Base-by-base conservation (phyloP, 495 filamentous ascomycete species). In the Penicillium roqueforti region DNA sequence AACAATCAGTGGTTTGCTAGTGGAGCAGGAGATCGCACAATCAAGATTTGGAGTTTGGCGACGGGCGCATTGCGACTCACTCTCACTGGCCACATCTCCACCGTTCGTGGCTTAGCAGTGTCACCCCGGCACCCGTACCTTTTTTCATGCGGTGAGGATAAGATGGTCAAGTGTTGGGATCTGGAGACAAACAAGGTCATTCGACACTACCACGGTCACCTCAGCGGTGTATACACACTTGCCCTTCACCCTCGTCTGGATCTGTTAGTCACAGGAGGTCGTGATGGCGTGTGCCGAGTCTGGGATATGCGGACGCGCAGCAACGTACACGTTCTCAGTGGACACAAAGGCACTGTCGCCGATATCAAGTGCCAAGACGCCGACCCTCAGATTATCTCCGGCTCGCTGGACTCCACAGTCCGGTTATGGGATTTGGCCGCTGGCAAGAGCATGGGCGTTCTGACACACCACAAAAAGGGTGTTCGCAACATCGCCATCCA, bases 121-220 rank as follows among this genome's bases (percentile, higher is more conserved):
- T 96, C 91, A 3, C 88, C 91, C 14, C 78, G 95, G 46, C 95
- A 99, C 69, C 95, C 95, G 2, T 99, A 99, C 67, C 81, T 99
- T 31, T 99, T 97, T 71, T 95, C 89, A 13, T 97, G 95, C 61
- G 95, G 89, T 47, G 95, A 99, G 70, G 95, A 99, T 69, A 99
- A 99, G 80, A 97, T 96, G 91, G 95, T 99, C 32, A 97, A 97
- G 72, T 97, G 95, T 75, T 99, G 95, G 95, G 95, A 99, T 75
- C 71, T 99, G 60, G 95, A 99, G 67, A 93, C 89, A 7, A 99
- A 99, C 70, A 96, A 95, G 71, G 95, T 99, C 50, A 99, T 99
- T 61, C 82, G 93, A 29, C 92, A 99, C 70, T 97, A 97, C 71
- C 95, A 99, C 73, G 95, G 95, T 16, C 95, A 99, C 72, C 76